Percentiles rank a stretch among this genome's conserved stretches.
These are phyloP conservation scores for Sporothrix inflata DNA, from an alignment of 2,329 filamentous ascomycete species.

Conservation along the genomic window DNA sequence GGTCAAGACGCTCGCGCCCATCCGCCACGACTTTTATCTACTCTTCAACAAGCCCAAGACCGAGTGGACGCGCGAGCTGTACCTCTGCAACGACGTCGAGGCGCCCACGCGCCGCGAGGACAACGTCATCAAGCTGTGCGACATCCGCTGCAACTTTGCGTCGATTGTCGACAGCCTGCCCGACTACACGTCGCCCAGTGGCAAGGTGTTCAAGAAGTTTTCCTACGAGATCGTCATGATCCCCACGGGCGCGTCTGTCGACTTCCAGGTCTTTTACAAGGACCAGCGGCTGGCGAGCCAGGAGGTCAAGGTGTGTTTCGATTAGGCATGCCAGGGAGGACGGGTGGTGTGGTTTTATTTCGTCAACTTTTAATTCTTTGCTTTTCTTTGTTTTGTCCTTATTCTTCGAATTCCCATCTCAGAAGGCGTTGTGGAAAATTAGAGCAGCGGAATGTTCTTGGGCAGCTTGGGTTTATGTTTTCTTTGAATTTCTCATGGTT, in stretches of 20 bases:
- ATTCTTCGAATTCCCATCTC: neutral
- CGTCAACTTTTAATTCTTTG: neutral
- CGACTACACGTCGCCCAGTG: conserved; percentile 25
- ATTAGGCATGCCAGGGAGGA: neutral
- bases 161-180: conserved; percentile 29
- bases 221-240: conserved; percentile 30
- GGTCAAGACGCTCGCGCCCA: conserved; percentile 27
- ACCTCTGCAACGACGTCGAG: conserved; percentile 27
- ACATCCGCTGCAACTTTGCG: conserved; percentile 29
- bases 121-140: conserved; percentile 28
- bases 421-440: conserved; percentile 9
- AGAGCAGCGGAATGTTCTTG: neutral
- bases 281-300: conserved; percentile 26
- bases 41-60: conserved; percentile 24
- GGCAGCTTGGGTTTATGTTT: neutral
- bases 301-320: conserved; percentile 28
- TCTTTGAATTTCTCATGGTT: neutral
- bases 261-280: conserved; percentile 29
- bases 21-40: conserved; percentile 30
- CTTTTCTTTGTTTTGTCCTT: neutral
- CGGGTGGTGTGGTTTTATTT: neutral
- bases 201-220: conserved; percentile 26
- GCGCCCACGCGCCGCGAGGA: conserved; percentile 22
- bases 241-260: conserved; percentile 28
- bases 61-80: conserved; percentile 30